A percentile compares a stretch with the other conserved stretches of the same genome.
Evolutionary conservation across 768 basidiomycete genomes (phyloP).

Genomic region (Russula olivacea): DNA sequence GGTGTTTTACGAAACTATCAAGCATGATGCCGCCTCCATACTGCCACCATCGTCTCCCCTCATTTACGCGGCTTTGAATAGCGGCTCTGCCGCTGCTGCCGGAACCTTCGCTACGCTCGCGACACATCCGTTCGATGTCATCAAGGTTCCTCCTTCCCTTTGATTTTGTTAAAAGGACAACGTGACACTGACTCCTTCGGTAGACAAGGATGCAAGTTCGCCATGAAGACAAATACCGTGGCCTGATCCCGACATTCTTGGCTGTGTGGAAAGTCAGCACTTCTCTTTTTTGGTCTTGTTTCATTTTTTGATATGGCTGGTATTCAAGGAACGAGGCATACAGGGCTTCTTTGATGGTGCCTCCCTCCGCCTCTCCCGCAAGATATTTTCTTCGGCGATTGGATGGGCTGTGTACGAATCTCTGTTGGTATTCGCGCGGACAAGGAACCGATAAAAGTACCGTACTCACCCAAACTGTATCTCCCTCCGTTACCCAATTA

Average conservation of each 20-base stretch:
- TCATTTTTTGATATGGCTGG: not conserved
- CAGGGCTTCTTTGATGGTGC: slow-evolving; percentile 83
- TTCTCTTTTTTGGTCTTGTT: not conserved
- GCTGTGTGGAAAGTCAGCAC: slow-evolving; percentile 63
- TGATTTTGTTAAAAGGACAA: slow-evolving; percentile 8
- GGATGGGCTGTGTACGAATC: slow-evolving; percentile 92
- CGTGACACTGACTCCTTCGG: not conserved
- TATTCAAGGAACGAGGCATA: slow-evolving; percentile 66
- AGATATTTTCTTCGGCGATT: slow-evolving; percentile 83
- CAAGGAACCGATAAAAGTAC: slow-evolving; percentile 4
- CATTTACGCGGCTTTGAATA: slow-evolving; percentile 51
- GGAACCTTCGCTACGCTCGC: slow-evolving; percentile 77
- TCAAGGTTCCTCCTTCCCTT: slow-evolving; percentile 53
- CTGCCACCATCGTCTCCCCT: slow-evolving; percentile 39
- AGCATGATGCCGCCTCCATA: slow-evolving; percentile 58
- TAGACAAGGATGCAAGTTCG: slow-evolving; percentile 93
- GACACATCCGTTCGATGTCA: slow-evolving; percentile 91
- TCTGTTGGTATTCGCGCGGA: slow-evolving; percentile 52
- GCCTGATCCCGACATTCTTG: slow-evolving; percentile 54
- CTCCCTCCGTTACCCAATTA: no score
- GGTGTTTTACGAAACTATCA: slow-evolving; percentile 82
- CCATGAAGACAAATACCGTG: slow-evolving; percentile 67
- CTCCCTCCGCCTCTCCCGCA: slow-evolving; percentile 75
- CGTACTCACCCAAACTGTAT: not conserved
- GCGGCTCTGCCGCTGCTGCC: slow-evolving; percentile 67